phyloP scores from a whole-genome alignment of 352 stramenopile genomes.

The Chrysophaeum taylorii region DNA sequence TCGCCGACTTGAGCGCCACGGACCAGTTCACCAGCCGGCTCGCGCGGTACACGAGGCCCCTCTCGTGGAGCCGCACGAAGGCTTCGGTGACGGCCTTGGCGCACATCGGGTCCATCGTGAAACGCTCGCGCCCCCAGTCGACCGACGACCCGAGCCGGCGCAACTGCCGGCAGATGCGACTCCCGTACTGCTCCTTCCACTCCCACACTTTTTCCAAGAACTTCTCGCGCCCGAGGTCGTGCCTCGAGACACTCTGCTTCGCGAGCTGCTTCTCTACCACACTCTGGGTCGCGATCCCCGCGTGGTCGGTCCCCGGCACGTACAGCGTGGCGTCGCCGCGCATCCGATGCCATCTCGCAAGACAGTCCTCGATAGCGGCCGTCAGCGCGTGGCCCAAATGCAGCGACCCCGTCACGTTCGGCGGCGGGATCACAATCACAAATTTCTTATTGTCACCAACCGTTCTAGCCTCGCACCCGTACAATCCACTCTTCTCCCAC shows the following conservation, averaged over 20 bases:
- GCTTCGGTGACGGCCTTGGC: conserved; percentile 88
- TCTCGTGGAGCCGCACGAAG: conserved; percentile 91
- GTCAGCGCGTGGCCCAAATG: conserved; percentile 96
- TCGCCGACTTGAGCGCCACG: conserved; percentile 83
- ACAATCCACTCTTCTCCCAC: conserved; percentile 92
- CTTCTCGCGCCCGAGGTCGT: conserved; percentile 89
- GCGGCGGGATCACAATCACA: conserved; percentile 95
- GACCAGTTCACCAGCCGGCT: conserved; percentile 98
- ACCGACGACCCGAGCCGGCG: conserved; percentile 76
- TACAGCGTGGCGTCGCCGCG: conserved; percentile 88
- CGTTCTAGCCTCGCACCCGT: conserved; percentile 74
- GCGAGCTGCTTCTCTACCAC: conserved; percentile 97
- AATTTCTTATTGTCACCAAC: conserved; percentile 81
- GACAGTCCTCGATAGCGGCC: conserved; percentile 88
- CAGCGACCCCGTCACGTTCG: conserved; percentile 92
- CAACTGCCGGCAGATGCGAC: conserved; percentile 87
- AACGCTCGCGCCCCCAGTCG: conserved; percentile 90
- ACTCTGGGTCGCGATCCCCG: conserved; percentile 96
- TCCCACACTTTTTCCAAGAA: conserved; percentile 91
- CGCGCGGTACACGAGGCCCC: conserved; percentile 89
- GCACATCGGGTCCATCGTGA: conserved; percentile 93
- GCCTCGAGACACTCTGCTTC: conserved; percentile 72
- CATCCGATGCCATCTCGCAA: conserved; percentile 95
- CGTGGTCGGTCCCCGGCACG: conserved; percentile 91
- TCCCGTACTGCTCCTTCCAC: conserved; percentile 96